phyloP scores from a whole-genome alignment of 768 basidiomycete species.

The Pleurotus eryngii region DNA sequence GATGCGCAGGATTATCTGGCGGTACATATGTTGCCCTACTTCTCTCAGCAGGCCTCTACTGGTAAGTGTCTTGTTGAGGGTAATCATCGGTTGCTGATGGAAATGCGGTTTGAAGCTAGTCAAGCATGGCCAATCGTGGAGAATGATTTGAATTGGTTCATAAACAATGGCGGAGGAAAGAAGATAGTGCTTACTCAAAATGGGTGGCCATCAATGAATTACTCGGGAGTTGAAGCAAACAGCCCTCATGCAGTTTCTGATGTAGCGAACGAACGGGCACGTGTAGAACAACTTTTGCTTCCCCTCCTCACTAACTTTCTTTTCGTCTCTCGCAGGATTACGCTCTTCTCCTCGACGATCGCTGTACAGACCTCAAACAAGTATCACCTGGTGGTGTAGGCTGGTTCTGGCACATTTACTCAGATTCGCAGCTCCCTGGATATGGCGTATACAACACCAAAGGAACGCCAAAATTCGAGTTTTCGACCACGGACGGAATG shows the following conservation, averaged over 20 bases:
- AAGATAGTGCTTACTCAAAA: slow-evolving; percentile 80
- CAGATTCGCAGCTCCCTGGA: slow-evolving; percentile 60
- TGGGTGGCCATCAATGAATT: slow-evolving; percentile 74
- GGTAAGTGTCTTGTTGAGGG: slow-evolving; percentile 28
- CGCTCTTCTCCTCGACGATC: slow-evolving; percentile 56
- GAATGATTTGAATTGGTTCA: slow-evolving; percentile 64
- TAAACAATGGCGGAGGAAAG: slow-evolving; percentile 56
- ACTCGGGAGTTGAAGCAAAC: slow-evolving; percentile 59
- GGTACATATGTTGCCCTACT: slow-evolving; percentile 71
- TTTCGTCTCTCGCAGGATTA: slow-evolving; percentile 43
- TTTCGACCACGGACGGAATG: slow-evolving; percentile 62
- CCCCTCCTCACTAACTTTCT: neutral
- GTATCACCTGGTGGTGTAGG: slow-evolving; percentile 62
- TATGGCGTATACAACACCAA: slow-evolving; percentile 61
- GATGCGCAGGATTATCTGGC: slow-evolving; percentile 61
- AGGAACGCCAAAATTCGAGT: slow-evolving; percentile 57
- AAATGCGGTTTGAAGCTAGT: slow-evolving; percentile 35
- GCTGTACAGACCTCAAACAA: slow-evolving; percentile 60
- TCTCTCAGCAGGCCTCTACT: slow-evolving; percentile 51
- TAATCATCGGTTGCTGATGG: neutral
- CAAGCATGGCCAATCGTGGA: slow-evolving; percentile 61
- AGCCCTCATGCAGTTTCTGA: slow-evolving; percentile 56
- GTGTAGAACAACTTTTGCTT: slow-evolving; percentile 9
- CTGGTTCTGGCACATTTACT: slow-evolving; percentile 82
- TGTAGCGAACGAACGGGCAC: slow-evolving; percentile 56